Base-by-base conservation (phyloP, 257 asterid species). In the Gentiana straminea region DNA sequence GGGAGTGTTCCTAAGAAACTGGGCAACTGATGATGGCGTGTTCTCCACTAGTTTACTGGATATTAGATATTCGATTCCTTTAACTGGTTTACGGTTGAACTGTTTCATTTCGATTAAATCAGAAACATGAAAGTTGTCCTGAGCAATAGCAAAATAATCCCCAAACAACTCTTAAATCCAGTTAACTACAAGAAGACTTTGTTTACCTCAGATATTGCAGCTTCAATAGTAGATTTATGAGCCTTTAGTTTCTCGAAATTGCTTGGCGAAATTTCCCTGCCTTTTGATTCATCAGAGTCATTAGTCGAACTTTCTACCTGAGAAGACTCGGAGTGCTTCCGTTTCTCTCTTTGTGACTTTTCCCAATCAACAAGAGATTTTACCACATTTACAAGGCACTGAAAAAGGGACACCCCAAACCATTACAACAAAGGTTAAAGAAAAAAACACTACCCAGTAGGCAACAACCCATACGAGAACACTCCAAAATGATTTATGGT, bases 231-330 rank as follows among this genome's bases (percentile, higher is more conserved):
- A 63, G 96, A 82, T 70, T 91, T 86, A 61, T 91, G 98, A 64
- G 98, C 98, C 79, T 91, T 91, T 78, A 78, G 67, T 81, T 81
- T 92, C 94, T 88, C 91, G 74, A 88, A 88, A 74, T 84, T 82
- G 79, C 79, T 80, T 43, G 84, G 79, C 68, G 77, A 59, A 73
- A 77, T 86, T 73, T 92, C 97, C 88, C 80, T 67, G 65, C 68
- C 66, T 75, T 70, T 83, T 43, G 71, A 66, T 72, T 88, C 90
- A 64, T 70, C 75, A 46, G 70, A 56, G 49, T 81, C 94, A 64
- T 77, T 66, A 52, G 84, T 65, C 38, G 70, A 66, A 75, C 55
- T 66, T 69, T 79, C 93, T 35, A 75, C 85, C 64, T 79, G 80
- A 63, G 64, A 60, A 41, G 77, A 65, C 63, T 74, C 84, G 54